phyloP scores from a whole-genome alignment of 495 filamentous ascomycete species.

The Evansstolkia leycettana region DNA sequence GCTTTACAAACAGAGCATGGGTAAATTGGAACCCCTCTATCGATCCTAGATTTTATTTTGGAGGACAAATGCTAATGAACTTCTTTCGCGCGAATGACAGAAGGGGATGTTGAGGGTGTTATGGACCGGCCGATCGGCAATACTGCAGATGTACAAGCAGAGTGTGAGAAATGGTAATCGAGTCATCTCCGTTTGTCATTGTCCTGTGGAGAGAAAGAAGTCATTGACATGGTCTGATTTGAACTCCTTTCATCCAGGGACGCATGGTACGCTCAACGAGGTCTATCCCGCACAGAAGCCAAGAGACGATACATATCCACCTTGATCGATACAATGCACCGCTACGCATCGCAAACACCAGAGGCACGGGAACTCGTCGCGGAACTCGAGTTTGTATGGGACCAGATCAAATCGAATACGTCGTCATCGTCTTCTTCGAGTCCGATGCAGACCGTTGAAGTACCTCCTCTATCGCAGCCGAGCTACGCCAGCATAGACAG shows the following conservation, averaged over 20 bases:
- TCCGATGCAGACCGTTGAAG: conserved; percentile 19
- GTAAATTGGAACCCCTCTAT: conserved; percentile 19
- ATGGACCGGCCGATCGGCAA: conserved; percentile 68
- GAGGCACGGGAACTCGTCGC: conserved; percentile 78
- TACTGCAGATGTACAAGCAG: conserved; percentile 38
- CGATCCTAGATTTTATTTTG: background rate
- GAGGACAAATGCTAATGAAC: conserved; percentile 1
- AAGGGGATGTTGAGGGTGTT: conserved; percentile 86
- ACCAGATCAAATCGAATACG: conserved; percentile 82
- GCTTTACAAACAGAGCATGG: conserved; percentile 97
- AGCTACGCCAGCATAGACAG: conserved; percentile 25
- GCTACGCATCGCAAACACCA: conserved; percentile 70
- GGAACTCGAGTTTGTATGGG: conserved; percentile 98
- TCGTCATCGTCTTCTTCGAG: conserved; percentile 47
- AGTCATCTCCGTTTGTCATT: too few species aligned
- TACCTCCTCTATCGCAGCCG: conserved; percentile 21
- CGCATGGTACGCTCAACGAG: conserved; percentile 81
- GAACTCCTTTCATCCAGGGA: conserved; percentile 36
- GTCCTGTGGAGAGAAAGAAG: too few species aligned
- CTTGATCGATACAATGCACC: conserved; percentile 92
- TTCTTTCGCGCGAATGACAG: conserved; percentile 21
- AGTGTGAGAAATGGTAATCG: conserved; percentile 57
- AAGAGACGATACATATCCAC: conserved; percentile 89
- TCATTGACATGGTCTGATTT: too few species aligned
- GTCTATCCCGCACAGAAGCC: conserved; percentile 75